Evolutionary conservation across 352 stramenopile genomes (phyloP).

Genomic region (Phytophthora melonis): DNA sequence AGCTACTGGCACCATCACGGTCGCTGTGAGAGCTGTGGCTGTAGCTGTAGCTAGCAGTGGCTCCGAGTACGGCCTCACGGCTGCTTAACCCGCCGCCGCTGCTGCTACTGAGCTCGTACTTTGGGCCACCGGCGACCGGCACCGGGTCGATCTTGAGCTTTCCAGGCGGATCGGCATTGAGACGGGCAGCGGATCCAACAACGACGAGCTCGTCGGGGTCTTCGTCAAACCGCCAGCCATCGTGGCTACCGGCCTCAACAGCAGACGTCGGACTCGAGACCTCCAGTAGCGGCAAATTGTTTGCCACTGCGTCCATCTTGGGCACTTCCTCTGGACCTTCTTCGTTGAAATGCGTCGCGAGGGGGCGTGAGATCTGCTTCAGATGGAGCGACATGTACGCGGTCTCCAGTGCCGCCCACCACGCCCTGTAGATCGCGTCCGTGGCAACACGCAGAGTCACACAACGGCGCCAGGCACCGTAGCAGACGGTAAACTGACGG

Average conservation of each 20-base stretch:
- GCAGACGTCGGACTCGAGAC: background rate
- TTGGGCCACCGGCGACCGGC: background rate
- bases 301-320: background rate
- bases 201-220: slow-evolving; percentile 12
- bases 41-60: background rate
- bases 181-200: background rate
- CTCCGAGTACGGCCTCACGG: background rate
- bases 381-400: slow-evolving; percentile 15
- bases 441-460: slow-evolving; percentile 17
- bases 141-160: background rate
- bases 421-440: slow-evolving; percentile 19
- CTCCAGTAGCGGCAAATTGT: slow-evolving; percentile 13
- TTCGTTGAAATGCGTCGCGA: slow-evolving; percentile 8
- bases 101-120: background rate
- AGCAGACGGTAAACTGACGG: slow-evolving; percentile 16
- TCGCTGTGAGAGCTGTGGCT: background rate
- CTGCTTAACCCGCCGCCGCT: too few species aligned
- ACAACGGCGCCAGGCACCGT: slow-evolving; percentile 10
- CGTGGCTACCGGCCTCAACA: background rate
- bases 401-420: slow-evolving; percentile 21
- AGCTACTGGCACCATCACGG: background rate
- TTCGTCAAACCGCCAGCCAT: slow-evolving; percentile 8
- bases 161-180: background rate
- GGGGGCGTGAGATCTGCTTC: slow-evolving; percentile 8
- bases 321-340: background rate